Evolutionary conservation across 2,329 filamentous ascomycete genomes (phyloP).

Genomic region (Rhinocladiella similis): DNA sequence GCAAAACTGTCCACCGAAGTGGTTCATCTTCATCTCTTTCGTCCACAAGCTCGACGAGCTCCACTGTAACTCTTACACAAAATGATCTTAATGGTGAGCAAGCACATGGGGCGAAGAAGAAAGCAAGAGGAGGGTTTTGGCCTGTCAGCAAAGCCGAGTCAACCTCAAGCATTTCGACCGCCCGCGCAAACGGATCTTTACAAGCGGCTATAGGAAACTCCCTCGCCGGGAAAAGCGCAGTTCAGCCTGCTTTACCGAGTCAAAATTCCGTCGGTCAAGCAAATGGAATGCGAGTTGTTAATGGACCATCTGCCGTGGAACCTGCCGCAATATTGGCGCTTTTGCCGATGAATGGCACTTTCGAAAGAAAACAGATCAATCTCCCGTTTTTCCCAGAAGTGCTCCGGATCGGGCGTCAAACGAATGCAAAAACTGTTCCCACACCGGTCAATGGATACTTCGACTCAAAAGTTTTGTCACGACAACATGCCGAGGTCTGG

Average conservation of each 20-base stretch:
- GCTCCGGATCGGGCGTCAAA: constrained; percentile 90
- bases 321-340: constrained; percentile 80
- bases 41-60: constrained; percentile 61
- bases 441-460: constrained; percentile 93
- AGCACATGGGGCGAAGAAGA: constrained; percentile 44
- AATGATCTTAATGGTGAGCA: constrained; percentile 38
- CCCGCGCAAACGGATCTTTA: constrained; percentile 62
- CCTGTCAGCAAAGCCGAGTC: constrained; percentile 66
- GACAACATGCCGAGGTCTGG: constrained; percentile 96
- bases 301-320: constrained; percentile 50
- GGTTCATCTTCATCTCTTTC: constrained; percentile 86
- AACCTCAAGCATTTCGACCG: constrained; percentile 61
- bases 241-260: constrained; percentile 58
- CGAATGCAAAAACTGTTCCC: constrained; percentile 92
- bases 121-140: constrained; percentile 58
- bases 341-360: constrained; percentile 89
- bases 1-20: constrained; percentile 80
- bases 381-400: constrained; percentile 95
- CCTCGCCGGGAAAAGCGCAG: constrained; percentile 20
- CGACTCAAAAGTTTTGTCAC: constrained; percentile 94
- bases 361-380: constrained; percentile 93
- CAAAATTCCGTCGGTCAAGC: constrained; percentile 68
- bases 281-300: constrained; percentile 54
- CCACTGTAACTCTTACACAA: constrained; percentile 30
- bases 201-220: constrained; percentile 30